phyloP scores from a whole-genome alignment of 2,329 filamentous ascomycete genomes.

The Sporothrix variecibatus region DNA sequence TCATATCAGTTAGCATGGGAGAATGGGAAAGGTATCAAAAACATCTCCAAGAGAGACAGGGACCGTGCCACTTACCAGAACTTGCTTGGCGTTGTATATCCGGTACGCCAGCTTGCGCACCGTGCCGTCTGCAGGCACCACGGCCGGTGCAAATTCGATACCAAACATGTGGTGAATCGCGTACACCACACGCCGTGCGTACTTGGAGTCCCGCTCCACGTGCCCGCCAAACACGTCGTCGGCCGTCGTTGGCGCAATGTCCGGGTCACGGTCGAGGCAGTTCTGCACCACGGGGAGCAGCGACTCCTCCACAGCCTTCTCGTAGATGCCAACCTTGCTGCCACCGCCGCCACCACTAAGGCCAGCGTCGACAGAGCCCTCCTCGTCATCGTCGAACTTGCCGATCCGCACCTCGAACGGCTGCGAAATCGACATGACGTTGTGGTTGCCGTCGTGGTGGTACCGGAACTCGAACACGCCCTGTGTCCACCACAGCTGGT shows the following conservation, averaged over 20 bases:
- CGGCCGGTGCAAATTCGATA: constrained; percentile 89
- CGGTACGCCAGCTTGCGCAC: constrained; percentile 91
- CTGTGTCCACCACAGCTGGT: constrained; percentile 96
- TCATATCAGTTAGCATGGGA: constrained; percentile 29
- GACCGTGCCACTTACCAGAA: constrained; percentile 65
- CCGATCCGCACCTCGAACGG: constrained; percentile 88
- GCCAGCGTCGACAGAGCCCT: constrained; percentile 48
- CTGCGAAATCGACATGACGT: constrained; percentile 89
- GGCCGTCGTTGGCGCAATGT: constrained; percentile 78
- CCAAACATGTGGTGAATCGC: constrained; percentile 97
- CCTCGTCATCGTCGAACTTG: constrained; percentile 76
- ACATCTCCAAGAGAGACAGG: background rate
- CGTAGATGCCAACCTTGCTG: constrained; percentile 57
- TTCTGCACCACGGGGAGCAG: constrained; percentile 84
- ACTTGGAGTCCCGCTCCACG: constrained; percentile 86
- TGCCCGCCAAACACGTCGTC: constrained; percentile 83
- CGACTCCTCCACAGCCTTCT: constrained; percentile 71
- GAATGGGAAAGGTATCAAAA: background rate
- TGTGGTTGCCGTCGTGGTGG: constrained; percentile 90
- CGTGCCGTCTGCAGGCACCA: constrained; percentile 88
- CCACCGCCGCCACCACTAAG: constrained; percentile 9
- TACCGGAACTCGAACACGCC: constrained; percentile 97
- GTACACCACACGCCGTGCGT: constrained; percentile 86
- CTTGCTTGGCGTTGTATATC: constrained; percentile 93
- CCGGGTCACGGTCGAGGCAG: constrained; percentile 88